Conservation (phyloP, 768 basidiomycete species). For the Cyclocybe cylindracea region DNA sequence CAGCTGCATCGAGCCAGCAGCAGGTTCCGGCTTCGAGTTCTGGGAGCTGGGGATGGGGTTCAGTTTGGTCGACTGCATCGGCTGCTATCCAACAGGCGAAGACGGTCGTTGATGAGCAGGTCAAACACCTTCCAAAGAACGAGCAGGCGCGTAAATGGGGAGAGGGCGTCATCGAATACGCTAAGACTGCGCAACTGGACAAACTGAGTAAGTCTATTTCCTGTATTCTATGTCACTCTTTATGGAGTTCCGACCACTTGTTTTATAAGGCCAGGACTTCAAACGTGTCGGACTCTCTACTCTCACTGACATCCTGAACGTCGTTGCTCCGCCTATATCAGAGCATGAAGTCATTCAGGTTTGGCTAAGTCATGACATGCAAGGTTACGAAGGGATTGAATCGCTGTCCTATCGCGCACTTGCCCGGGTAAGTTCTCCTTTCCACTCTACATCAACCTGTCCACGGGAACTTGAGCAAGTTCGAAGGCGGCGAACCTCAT, state of each 20-base stretch:
- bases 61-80: constrained; percentile 86
- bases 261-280: constrained; percentile 77
- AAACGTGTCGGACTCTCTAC: constrained; percentile 87
- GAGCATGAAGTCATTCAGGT: constrained; percentile 98
- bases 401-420: constrained; percentile 89
- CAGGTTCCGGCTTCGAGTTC: constrained; percentile 10
- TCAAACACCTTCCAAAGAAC: constrained; percentile 82
- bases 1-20: constrained; percentile 14
- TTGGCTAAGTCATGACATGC: constrained; percentile 95
- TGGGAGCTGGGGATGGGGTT: constrained; percentile 79
- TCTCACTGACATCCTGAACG: constrained; percentile 89
- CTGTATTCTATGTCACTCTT: no score
- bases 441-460: no score
- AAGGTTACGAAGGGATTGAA: constrained; percentile 94
- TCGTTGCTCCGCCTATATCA: constrained; percentile 96
- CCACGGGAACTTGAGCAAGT: constrained; percentile 98
- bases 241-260: no score
- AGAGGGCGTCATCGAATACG: constrained; percentile 83
- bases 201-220: constrained; percentile 66
- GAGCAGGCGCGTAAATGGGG: constrained; percentile 90
- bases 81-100: constrained; percentile 86
- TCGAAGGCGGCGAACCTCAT: constrained; percentile 88
- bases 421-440: constrained; percentile 56
- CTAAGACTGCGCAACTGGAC: constrained; percentile 87
- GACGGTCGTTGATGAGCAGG: constrained; percentile 89